phyloP scores from a whole-genome alignment of 2,329 filamentous ascomycete genomes.

The Cercospora brassicicola region DNA sequence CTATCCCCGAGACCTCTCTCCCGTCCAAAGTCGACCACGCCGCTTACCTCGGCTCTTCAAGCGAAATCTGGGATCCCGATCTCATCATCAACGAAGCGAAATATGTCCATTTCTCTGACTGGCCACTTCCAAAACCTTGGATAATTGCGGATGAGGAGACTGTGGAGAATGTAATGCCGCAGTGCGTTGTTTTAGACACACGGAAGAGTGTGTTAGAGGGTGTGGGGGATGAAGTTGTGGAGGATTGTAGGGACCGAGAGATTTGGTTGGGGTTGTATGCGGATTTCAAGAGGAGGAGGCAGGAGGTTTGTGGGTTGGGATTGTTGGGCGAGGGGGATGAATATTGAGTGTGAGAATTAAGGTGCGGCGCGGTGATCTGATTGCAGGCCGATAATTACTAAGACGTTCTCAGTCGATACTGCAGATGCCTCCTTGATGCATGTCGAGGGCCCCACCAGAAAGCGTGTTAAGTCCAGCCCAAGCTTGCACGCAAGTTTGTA shows the following conservation, averaged over 20 bases:
- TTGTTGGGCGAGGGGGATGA: not conserved
- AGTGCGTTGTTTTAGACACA: not conserved
- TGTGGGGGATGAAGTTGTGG: not conserved
- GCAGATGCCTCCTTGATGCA: not conserved
- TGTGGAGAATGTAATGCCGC: not conserved
- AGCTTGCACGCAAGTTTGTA: not conserved
- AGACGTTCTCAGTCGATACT: not conserved
- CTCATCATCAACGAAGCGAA: conserved; percentile 60
- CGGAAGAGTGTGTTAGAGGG: not conserved
- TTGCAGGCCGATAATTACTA: too few relatives aligned
- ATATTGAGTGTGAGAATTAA: not conserved
- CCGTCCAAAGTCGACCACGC: conserved; percentile 41
- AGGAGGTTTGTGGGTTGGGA: conserved; percentile 3
- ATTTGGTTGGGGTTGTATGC: conserved; percentile 11
- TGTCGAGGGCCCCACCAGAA: not conserved
- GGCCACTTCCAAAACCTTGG: conserved; percentile 66
- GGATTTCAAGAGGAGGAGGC: conserved; percentile 9
- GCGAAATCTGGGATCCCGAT: conserved; percentile 61
- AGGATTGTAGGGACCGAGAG: conserved; percentile 7
- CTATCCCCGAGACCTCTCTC: not conserved
- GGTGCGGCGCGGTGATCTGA: not conserved
- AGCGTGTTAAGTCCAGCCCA: not conserved
- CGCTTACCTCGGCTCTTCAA: conserved; percentile 50
- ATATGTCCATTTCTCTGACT: conserved; percentile 70
- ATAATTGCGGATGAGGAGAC: conserved; percentile 35